Percentiles rank a stretch among this genome's conserved stretches.
These are phyloP conservation scores for Mortierella antarctica DNA, from an alignment of 192 early-diverging fungal species.

Conservation along the genomic window DNA sequence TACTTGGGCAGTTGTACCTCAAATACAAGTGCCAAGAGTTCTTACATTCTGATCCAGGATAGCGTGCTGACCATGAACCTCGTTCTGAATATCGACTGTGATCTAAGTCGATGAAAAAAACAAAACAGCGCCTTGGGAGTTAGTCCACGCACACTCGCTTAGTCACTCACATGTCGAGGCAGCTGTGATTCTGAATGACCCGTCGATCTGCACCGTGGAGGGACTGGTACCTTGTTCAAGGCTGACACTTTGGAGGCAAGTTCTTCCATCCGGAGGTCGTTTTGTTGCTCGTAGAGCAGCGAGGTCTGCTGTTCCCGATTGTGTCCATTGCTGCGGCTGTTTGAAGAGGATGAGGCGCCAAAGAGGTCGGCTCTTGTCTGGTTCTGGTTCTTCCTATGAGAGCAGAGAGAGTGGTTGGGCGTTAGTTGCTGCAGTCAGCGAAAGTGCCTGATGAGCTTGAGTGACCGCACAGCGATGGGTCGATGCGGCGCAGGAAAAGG, in stretches of 20 bases:
- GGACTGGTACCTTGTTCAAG: conserved; percentile 56
- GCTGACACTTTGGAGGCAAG: conserved; percentile 64
- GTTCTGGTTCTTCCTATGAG: conserved; percentile 36
- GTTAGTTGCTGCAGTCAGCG: background rate
- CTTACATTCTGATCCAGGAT: conserved; percentile 48
- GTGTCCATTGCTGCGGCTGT: conserved; percentile 9
- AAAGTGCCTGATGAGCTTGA: background rate
- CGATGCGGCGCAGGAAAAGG: background rate
- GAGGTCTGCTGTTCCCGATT: conserved; percentile 49
- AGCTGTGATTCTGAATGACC: too few species aligned
- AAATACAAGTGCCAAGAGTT: background rate
- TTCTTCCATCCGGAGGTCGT: conserved; percentile 64
- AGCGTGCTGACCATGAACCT: conserved; percentile 52
- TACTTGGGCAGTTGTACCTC: background rate
- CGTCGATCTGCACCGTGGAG: background rate
- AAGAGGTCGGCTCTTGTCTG: conserved; percentile 45
- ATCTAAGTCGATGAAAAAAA: conserved; percentile 18
- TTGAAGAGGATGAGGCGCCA: conserved; percentile 31
- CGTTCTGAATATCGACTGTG: conserved; percentile 51
- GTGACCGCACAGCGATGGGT: background rate
- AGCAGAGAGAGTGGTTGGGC: background rate
- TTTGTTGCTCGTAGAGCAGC: conserved; percentile 62
- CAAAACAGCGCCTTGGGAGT: background rate
- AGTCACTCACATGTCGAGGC: background rate
- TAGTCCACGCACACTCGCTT: background rate